A percentile compares a stretch with the other conserved stretches of the same genome.
These are phyloP conservation scores for Xylaria flabelliformis DNA, from an alignment of 495 filamentous ascomycete species.

Conservation along the genomic window DNA sequence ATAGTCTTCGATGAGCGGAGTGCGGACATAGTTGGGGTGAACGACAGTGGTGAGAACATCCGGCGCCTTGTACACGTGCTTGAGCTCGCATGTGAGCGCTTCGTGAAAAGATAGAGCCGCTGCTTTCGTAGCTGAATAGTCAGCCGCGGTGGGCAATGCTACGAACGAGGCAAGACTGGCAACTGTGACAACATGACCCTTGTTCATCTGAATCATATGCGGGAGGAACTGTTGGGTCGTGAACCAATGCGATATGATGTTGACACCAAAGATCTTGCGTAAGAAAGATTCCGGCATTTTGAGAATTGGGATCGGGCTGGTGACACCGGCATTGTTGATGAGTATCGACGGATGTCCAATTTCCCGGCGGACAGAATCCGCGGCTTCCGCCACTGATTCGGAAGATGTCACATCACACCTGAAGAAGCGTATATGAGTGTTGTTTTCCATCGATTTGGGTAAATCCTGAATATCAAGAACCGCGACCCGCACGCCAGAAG, in stretches of 20 bases:
- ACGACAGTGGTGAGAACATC: constrained; percentile 30
- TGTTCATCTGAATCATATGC: constrained; percentile 63
- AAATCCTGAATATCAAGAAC: constrained; percentile 49
- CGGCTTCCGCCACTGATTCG: constrained; percentile 50
- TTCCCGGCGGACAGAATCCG: constrained; percentile 51
- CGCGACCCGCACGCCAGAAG: constrained; percentile 54
- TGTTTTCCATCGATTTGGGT: constrained; percentile 23
- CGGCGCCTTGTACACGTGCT: constrained; percentile 25
- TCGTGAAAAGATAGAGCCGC: constrained; percentile 64
- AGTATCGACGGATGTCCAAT: constrained; percentile 61
- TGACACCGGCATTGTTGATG: constrained; percentile 68
- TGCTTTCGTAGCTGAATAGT: constrained; percentile 65
- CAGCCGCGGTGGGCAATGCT: constrained; percentile 54
- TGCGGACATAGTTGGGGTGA: constrained; percentile 29
- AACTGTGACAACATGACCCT: constrained; percentile 65
- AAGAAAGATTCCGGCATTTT: constrained; percentile 54
- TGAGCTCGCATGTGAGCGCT: constrained; percentile 29
- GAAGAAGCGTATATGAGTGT: constrained; percentile 28
- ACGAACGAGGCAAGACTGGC: constrained; percentile 64
- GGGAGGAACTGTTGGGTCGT: constrained; percentile 68
- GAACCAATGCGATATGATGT: constrained; percentile 65
- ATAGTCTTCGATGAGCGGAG: constrained; percentile 26
- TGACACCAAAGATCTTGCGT: constrained; percentile 62
- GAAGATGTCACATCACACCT: constrained; percentile 61
- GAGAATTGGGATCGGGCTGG: constrained; percentile 54